A percentile compares a stretch with the other conserved stretches of the same genome.
Evolutionary conservation across 305 asterid species (phyloP).

Genomic region (Euphrasia arctica): DNA sequence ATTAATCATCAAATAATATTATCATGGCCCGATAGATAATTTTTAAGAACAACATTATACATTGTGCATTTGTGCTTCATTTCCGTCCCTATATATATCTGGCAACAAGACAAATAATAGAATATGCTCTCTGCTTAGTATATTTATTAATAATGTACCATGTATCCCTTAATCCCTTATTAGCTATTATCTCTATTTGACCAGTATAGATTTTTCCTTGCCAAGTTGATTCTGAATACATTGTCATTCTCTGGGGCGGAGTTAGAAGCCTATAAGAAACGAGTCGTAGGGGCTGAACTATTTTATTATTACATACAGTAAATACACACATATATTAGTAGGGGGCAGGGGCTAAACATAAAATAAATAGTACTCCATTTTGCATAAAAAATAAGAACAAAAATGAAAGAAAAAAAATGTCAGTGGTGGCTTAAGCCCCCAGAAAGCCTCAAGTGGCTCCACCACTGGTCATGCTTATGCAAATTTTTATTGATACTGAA

Average conservation of each 20-base stretch:
- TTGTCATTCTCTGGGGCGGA: not conserved
- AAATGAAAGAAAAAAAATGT: too few relatives aligned
- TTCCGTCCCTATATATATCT: not conserved
- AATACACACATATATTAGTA: too few relatives aligned
- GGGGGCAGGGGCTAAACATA: too few relatives aligned
- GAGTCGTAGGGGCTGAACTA: too few relatives aligned
- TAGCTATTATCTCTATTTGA: not conserved
- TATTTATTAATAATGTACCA: not conserved
- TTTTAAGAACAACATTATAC: not conserved
- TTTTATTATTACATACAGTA: too few relatives aligned
- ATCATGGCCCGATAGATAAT: not conserved
- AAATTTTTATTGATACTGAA: constrained; percentile 3
- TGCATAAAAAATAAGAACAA: too few relatives aligned
- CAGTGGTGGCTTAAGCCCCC: too few relatives aligned
- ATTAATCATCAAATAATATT: constrained; percentile 3
- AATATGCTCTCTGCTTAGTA: constrained; percentile 8
- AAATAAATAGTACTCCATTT: too few relatives aligned
- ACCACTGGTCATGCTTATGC: not conserved
- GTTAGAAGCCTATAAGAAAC: too few relatives aligned
- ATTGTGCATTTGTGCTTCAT: constrained; percentile 15
- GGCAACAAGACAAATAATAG: constrained; percentile 1
- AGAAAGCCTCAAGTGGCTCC: too few relatives aligned
- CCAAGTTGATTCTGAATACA: constrained; percentile 9
- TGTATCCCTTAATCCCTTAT: not conserved
- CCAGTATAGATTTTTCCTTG: constrained; percentile 14